A percentile compares a stretch with the other conserved stretches of the same genome.
Conservation (phyloP, 805 yeast genomes). For the Wickerhamomyces bisporus region DNA sequence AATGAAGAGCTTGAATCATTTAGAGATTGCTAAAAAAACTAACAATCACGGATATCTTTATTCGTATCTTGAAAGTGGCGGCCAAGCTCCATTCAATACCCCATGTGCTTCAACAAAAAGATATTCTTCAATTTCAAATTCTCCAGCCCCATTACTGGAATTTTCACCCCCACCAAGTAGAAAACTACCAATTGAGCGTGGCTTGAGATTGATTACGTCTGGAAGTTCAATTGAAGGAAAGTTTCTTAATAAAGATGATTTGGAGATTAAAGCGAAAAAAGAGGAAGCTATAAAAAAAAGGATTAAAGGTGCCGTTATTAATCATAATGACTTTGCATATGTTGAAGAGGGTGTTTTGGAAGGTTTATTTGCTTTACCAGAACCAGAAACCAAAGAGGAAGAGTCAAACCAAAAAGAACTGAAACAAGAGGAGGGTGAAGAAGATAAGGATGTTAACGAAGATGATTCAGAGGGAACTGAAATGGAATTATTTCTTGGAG, state of each 20-base stretch:
- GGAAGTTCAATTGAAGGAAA: constrained; percentile 1
- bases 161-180: not conserved
- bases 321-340: not conserved
- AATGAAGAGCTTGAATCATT: too few relatives aligned
- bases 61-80: too few relatives aligned
- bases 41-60: too few relatives aligned
- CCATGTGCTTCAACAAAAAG: too few relatives aligned
- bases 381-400: not conserved
- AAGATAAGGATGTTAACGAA: too few relatives aligned
- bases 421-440: too few relatives aligned
- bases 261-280: not conserved
- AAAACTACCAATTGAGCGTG: not conserved
- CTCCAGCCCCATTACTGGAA: too few relatives aligned
- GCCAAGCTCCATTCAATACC: too few relatives aligned
- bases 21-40: too few relatives aligned
- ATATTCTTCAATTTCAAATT: too few relatives aligned
- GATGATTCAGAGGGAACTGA: too few relatives aligned
- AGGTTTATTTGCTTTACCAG: not conserved
- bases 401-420: not conserved
- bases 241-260: not conserved
- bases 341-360: not conserved
- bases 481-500: not conserved
- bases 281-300: not conserved
- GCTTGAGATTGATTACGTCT: constrained; percentile 1
- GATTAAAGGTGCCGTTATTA: not conserved